Evolutionary conservation across 1,139 yeast genomes (phyloP), one percentile per base, ranked within the genome.

Genomic region (Yamadazyma friedrichii): DNA sequence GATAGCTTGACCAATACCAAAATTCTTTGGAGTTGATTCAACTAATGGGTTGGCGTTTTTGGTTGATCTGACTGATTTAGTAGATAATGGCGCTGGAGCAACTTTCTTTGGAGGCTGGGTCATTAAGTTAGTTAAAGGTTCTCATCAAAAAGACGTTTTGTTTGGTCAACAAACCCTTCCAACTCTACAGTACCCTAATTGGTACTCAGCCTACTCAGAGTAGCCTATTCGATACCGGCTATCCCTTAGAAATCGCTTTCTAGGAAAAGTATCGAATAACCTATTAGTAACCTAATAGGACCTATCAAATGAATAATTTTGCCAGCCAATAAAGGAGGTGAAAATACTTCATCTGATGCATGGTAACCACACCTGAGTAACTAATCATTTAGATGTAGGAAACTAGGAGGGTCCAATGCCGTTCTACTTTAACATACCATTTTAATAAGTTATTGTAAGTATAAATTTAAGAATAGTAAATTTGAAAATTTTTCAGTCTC

Each of bases 31-130:
- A 42, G 67, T 56, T 35, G 70, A 49, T 53, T 67, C 72, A 47
- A 66, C 50, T 56, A 72, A 64, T 43, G 77, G 76, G 65, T 67
- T 67, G 28, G 40, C 43, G 16, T 42, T 22, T 39, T 42, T 44
- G 17, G 60, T 49, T 42, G 62, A 47, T 15, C 31, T 36, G 6
- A 30, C 34, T 24, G 70, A 52, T 53, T 64, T 77, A 59, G 74
- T 56, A 56, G 74, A 70, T 59, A 69, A 68, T 53, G 75, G 75
- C 56, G 74, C 74, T 68, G 73, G 73, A 59, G 74, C 74, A 62
- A 68, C 74, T 65, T 64, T 68, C 76, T 77, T 78, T 63, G 39
- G 58, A 63, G 76, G 76, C 76, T 70, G 77, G 63, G 81, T 84
- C 91, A 84, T 84, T 79, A 88, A 83, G 84, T 62, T 57, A 62